Conservation (phyloP, 441 rosid species). For the Eruca vesicaria region DNA sequence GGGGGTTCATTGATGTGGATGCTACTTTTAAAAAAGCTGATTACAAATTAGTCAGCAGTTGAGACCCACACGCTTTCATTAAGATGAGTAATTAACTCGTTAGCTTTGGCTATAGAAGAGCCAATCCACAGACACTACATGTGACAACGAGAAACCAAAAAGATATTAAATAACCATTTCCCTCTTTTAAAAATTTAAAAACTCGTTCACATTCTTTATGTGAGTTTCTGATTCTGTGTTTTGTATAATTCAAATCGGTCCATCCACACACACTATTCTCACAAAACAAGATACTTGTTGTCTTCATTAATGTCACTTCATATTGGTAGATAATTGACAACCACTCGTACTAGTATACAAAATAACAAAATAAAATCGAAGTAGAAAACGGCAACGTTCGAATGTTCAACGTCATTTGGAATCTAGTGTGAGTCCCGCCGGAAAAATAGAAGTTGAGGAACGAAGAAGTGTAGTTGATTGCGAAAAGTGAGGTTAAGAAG, state of each 20-base stretch:
- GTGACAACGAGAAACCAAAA: conserved; percentile 21
- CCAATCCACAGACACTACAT: conserved; percentile 19
- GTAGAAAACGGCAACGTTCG: neutral
- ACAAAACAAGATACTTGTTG: conserved; percentile 7
- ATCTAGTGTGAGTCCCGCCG: neutral
- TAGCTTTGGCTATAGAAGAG: neutral
- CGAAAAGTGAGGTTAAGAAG: conserved; percentile 10
- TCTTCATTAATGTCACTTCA: neutral
- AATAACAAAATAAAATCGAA: neutral
- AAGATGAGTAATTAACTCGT: conserved; percentile 5
- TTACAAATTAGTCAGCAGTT: neutral
- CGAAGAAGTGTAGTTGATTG: neutral
- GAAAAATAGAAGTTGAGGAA: conserved; percentile 3
- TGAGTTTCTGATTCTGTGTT: conserved; percentile 21
- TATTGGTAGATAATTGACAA: conserved; percentile 15
- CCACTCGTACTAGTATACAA: neutral
- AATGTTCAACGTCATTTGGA: neutral
- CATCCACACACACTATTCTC: conserved; percentile 16
- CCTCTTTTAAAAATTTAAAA: too few relatives aligned
- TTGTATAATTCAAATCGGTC: neutral
- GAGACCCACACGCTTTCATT: conserved; percentile 24
- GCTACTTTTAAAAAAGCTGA: neutral
- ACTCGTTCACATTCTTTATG: conserved; percentile 25
- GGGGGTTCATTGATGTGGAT: too few relatives aligned
- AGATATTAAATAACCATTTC: neutral